These are phyloP conservation scores for Amanita fuliginea DNA, from an alignment of 768 basidiomycete species.

Conservation along the genomic window DNA sequence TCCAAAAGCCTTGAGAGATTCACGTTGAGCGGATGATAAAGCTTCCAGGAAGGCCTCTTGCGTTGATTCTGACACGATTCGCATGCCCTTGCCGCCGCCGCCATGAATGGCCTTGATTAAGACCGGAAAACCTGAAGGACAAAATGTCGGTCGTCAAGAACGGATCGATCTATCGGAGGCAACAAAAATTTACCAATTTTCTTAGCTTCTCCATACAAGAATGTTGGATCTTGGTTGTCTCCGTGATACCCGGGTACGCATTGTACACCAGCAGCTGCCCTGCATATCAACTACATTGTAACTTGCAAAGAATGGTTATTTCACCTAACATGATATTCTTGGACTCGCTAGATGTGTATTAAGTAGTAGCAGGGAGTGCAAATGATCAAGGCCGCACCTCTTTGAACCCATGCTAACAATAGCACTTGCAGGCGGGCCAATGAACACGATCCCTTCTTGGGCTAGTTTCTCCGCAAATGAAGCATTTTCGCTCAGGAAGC, in stretches of 20 bases:
- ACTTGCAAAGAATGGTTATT: slow-evolving; percentile 10
- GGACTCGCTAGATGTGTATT: slow-evolving; percentile 52
- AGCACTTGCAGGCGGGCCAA: slow-evolving; percentile 81
- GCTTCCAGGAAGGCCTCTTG: slow-evolving; percentile 69
- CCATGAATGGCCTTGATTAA: slow-evolving; percentile 96
- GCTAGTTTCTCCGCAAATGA: slow-evolving; percentile 64
- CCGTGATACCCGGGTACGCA: slow-evolving; percentile 95
- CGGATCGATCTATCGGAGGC: not conserved
- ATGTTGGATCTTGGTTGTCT: slow-evolving; percentile 61
- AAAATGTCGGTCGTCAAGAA: not conserved
- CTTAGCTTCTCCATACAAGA: slow-evolving; percentile 57
- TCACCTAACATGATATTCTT: slow-evolving; percentile 89
- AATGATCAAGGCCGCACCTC: slow-evolving; percentile 36
- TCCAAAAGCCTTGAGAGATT: slow-evolving; percentile 81
- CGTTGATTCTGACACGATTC: slow-evolving; percentile 49
- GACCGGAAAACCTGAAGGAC: slow-evolving; percentile 63
- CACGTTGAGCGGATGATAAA: slow-evolving; percentile 78
- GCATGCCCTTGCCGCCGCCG: slow-evolving; percentile 95
- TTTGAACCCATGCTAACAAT: slow-evolving; percentile 95
- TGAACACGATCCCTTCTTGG: slow-evolving; percentile 77
- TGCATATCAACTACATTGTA: slow-evolving; percentile 4
- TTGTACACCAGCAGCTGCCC: slow-evolving; percentile 73
- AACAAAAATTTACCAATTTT: slow-evolving; percentile 43
- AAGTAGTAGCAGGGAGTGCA: not conserved
- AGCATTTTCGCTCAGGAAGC: slow-evolving; percentile 90